Base-by-base conservation (phyloP, 306 rosid species). In the Morella rubra region DNA sequence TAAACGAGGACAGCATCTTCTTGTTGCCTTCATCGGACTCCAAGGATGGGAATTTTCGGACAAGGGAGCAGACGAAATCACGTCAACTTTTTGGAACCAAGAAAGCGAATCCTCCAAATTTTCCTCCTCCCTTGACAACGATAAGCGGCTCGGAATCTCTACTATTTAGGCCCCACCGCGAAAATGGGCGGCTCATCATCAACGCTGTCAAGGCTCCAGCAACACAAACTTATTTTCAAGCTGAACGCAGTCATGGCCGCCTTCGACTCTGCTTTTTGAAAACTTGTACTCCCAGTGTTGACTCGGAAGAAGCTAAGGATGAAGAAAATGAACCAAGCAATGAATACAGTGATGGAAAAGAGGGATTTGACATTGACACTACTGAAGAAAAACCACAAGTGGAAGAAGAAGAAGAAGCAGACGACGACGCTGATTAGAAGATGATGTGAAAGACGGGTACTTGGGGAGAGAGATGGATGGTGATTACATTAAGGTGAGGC, bases 71-170 rank as follows among this genome's bases (percentile, higher is more conserved):
- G 40, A 73, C 13, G 14, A 37, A 76, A 71, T 54, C 80, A 44
- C 74, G 82, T 79, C 79, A 68, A 75, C 51, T 12, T 77, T 77
- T 69, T n/a, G 80, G 66, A 12, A 76, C 79, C 22, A 87, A 71
- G 85, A 91, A 86, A 78, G 78, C n/a, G 47, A 82, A 51, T 75
- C 59, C 69, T 14, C 58, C 19, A 22, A 85, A 79, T 42, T 90
- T 92, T 76, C 99, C 99, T 7, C 99, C 99, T 13, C 99, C 99
- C 67, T 84, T 95, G 87, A 92, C 99, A 54, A 95, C 99, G n/a
- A 87, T 95, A 50, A 89, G 93, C 10, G 97, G 95, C 19, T 69
- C 74, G 3, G 87, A 88, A 44, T 84, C 89, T 78, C 85, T 92
- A 3, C 84, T 77, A 3, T 77, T 95, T 15, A 83, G 79, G 78